These are phyloP conservation scores for Colletotrichum gloeosporioides DNA, from an alignment of 2,329 filamentous ascomycete genomes.

Conservation along the genomic window DNA sequence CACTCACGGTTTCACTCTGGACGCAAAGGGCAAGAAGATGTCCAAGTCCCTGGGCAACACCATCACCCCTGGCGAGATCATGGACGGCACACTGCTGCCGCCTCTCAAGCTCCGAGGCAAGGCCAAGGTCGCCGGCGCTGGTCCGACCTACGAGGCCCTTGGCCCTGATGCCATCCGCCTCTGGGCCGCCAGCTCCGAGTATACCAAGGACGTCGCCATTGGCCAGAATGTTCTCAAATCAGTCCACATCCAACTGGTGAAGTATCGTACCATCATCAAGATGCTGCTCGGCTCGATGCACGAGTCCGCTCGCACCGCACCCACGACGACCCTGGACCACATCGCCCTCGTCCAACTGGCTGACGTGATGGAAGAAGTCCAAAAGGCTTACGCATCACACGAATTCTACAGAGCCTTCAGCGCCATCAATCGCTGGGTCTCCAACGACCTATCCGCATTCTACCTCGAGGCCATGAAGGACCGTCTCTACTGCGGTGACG, in stretches of 20 bases:
- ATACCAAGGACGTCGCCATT: slow-evolving; percentile 85
- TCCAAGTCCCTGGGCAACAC: slow-evolving; percentile 95
- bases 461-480: slow-evolving; percentile 96
- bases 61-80: slow-evolving; percentile 81
- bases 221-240: slow-evolving; percentile 78
- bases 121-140: slow-evolving; percentile 37
- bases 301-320: slow-evolving; percentile 52
- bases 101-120: slow-evolving; percentile 69
- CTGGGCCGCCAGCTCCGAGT: slow-evolving; percentile 92
- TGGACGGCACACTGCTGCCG: slow-evolving; percentile 80
- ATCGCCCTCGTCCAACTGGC: slow-evolving; percentile 79
- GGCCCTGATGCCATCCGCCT: slow-evolving; percentile 87
- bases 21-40: slow-evolving; percentile 94
- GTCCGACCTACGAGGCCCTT: slow-evolving; percentile 67
- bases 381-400: slow-evolving; percentile 69
- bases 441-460: slow-evolving; percentile 85
- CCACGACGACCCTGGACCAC: slow-evolving; percentile 68
- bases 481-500: slow-evolving; percentile 82
- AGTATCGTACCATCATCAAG: slow-evolving; percentile 89
- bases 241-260: slow-evolving; percentile 78
- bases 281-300: slow-evolving; percentile 83
- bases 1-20: slow-evolving; percentile 94
- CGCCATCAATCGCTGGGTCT: slow-evolving; percentile 80
- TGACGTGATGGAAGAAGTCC: slow-evolving; percentile 69
- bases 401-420: slow-evolving; percentile 84